Conservation (phyloP, 2,329 filamentous ascomycete species). For the Sporothrix sp. region DNA sequence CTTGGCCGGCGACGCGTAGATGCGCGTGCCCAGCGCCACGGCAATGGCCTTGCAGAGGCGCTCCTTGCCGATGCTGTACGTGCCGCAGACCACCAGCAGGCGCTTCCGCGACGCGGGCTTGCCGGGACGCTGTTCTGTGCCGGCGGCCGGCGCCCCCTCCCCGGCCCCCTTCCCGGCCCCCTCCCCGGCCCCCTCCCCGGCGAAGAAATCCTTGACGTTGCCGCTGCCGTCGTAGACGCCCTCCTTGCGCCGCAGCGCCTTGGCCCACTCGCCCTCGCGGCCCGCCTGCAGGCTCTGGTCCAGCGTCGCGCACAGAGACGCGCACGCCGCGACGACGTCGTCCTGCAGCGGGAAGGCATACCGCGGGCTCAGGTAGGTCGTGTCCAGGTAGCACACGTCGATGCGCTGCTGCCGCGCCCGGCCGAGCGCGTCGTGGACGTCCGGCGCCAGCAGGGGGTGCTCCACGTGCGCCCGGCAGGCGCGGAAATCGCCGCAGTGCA, state of each 20-base stretch:
- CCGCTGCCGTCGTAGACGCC: slow-evolving; percentile 27
- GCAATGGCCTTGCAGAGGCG: slow-evolving; percentile 91
- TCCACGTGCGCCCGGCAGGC: slow-evolving; percentile 76
- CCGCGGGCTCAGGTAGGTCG: slow-evolving; percentile 89
- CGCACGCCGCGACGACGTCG: slow-evolving; percentile 78
- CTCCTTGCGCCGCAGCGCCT: slow-evolving; percentile 27
- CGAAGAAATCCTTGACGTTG: slow-evolving; percentile 45
- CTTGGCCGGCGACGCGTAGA: slow-evolving; percentile 77
- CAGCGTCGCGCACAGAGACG: slow-evolving; percentile 64
- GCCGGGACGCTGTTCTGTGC: slow-evolving; percentile 18
- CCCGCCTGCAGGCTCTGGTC: slow-evolving; percentile 27
- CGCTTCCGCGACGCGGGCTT: not conserved
- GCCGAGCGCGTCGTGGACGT: slow-evolving; percentile 52
- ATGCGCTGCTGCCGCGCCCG: slow-evolving; percentile 74
- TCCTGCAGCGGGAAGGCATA: slow-evolving; percentile 88
- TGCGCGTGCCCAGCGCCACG: slow-evolving; percentile 73
- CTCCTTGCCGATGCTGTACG: slow-evolving; percentile 97
- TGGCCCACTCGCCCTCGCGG: slow-evolving; percentile 39
- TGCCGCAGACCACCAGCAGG: slow-evolving; percentile 85
- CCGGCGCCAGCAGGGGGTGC: slow-evolving; percentile 72
- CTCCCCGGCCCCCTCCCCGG: slow-evolving; percentile 7
- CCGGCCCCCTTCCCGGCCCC: slow-evolving; percentile 23
- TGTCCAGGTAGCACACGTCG: slow-evolving; percentile 93
- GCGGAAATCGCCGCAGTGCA: slow-evolving; percentile 94
- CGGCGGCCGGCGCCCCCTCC: slow-evolving; percentile 24